Evolutionary conservation across 2,329 filamentous ascomycete species (phyloP), one percentile per base, ranked within the genome.

Genomic region (Tolypocladium pustulatum): DNA sequence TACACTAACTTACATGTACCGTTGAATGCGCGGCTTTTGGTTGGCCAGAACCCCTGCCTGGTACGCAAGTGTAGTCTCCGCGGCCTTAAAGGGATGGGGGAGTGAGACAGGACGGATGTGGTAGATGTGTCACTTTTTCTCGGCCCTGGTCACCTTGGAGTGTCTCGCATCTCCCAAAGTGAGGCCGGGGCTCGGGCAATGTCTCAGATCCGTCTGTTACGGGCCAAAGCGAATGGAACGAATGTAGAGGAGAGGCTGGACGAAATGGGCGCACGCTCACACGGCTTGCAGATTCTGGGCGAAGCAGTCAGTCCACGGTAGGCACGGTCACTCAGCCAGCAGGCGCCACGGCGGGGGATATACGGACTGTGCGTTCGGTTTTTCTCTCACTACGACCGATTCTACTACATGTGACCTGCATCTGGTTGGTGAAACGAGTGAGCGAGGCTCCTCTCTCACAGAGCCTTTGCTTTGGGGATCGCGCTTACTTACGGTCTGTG

Each of bases 201-300:
- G 57, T 58, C 57, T 58, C 34, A 55, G 57, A 56, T 55, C 41
- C 17, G 34, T 20, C 10, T 36, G 55, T 34, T 43, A 49, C 12
- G 34, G 36, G n/a, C 27, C 46, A 27, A 51, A 12, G 15, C 25
- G 43, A 7, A 49, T 49, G 43, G 43, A 27, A 46, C 43, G 43
- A 30, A 30, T 9, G 43, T 8, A 27, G 43, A 46, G 5, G 25
- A 17, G 25, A 30, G 25, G 25, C 46, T 49, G 25, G 43, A 49
- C 13, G 13, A 30, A 49, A 12, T 3, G 22, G n/a, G 20, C 41
- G 41, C 41, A n/a, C 6, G 13, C n/a, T 49, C 17, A 17, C 25
- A 9, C 12, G 41, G 13, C 13, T 12, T 12, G 27, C 13, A n/a
- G n/a, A n/a, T n/a, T n/a, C n/a, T n/a, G n/a, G n/a, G n/a, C n/a